These are phyloP conservation scores for Tetrahymena thermophila DNA, from an alignment of 73 alveolate species.

Conservation along the genomic window DNA sequence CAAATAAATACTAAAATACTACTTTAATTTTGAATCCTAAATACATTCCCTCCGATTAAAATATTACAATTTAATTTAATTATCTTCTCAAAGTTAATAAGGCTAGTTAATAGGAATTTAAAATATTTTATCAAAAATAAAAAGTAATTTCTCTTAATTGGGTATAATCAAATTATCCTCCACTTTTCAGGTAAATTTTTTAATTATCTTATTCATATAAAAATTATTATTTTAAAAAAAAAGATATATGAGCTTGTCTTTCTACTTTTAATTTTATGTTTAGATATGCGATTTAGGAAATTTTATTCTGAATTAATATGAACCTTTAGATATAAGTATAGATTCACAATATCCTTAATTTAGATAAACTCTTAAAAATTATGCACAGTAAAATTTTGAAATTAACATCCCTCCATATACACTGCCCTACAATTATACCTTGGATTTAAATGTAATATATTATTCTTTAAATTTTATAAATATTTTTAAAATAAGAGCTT, in stretches of 20 bases:
- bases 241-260: not conserved
- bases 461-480: too few relatives aligned
- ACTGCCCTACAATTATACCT: too few relatives aligned
- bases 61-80: not conserved
- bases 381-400: too few relatives aligned
- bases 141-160: too few relatives aligned
- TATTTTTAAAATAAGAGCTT: too few relatives aligned
- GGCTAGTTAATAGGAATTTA: not conserved
- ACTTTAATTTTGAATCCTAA: not conserved
- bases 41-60: not conserved
- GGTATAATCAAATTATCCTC: not conserved
- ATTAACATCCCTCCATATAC: too few relatives aligned
- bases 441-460: too few relatives aligned
- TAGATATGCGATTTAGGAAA: not conserved
- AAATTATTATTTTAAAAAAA: too few relatives aligned
- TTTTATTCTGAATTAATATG: not conserved
- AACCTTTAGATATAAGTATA: not conserved
- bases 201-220: too few relatives aligned
- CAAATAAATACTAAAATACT: not conserved
- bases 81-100: not conserved
- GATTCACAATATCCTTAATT: not conserved
- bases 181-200: not conserved
- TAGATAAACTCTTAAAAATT: too few relatives aligned
- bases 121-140: too few relatives aligned
- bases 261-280: not conserved